Evolutionary conservation across 805 yeast species (phyloP).

Genomic region (Saturnispora saitoi): DNA sequence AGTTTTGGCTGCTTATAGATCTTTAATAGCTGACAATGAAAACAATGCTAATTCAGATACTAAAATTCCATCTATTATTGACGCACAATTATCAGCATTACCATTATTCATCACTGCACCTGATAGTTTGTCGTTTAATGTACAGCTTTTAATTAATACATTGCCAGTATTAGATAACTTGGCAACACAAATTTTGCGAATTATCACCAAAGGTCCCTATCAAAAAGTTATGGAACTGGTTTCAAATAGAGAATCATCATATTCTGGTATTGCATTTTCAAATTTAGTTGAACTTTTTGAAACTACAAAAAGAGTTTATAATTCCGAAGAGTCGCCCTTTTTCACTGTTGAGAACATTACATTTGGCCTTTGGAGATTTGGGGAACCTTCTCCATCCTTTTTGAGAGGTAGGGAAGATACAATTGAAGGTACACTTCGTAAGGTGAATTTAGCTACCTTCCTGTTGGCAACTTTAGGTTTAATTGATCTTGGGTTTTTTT

Average conservation of each 20-base stretch:
- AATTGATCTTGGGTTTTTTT: constrained; percentile 79
- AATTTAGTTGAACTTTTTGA: constrained; percentile 70
- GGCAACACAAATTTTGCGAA: constrained; percentile 68
- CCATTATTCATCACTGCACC: constrained; percentile 54
- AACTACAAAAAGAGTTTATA: constrained; percentile 62
- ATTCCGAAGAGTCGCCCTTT: constrained; percentile 61
- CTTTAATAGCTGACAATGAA: constrained; percentile 18
- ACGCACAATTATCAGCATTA: constrained; percentile 51
- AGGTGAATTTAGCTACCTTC: constrained; percentile 83
- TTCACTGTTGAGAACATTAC: constrained; percentile 61
- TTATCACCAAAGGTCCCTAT: constrained; percentile 65
- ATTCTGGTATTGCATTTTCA: constrained; percentile 55
- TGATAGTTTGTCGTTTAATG: constrained; percentile 46
- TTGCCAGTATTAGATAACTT: constrained; percentile 74
- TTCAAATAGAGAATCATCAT: constrained; percentile 48
- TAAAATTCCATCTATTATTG: constrained; percentile 20
- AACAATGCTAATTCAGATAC: constrained; percentile 6
- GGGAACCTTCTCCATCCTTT: constrained; percentile 48
- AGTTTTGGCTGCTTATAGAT: constrained; percentile 23
- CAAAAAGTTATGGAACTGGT: constrained; percentile 67
- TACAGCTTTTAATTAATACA: constrained; percentile 57
- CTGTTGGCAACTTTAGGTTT: constrained; percentile 80
- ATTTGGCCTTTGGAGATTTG: constrained; percentile 62
- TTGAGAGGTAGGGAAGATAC: constrained; percentile 54
- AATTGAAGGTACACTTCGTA: constrained; percentile 58